These are phyloP conservation scores for Schwanniomyces yamadae DNA, from an alignment of 805 yeast species.

Conservation along the genomic window DNA sequence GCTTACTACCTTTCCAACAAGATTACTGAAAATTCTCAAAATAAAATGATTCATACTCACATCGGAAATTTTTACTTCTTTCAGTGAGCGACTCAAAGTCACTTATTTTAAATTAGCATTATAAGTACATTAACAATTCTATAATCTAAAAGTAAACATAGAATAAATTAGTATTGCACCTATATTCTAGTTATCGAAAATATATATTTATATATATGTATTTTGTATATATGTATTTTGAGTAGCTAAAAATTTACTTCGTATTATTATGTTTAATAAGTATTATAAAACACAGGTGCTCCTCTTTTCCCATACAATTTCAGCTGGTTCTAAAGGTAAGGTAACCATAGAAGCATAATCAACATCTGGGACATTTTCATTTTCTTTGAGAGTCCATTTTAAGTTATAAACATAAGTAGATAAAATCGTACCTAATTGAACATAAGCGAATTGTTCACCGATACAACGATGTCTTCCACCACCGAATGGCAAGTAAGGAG, in stretches of 20 bases:
- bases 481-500: constrained; percentile 97
- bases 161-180: too few relatives aligned
- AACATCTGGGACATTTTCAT: constrained; percentile 51
- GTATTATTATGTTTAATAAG: too few relatives aligned
- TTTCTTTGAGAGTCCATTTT: constrained; percentile 62
- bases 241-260: too few relatives aligned
- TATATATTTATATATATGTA: too few relatives aligned
- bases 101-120: too few relatives aligned
- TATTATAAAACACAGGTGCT: constrained; percentile 29
- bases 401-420: constrained; percentile 71
- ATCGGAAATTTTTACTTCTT: too few relatives aligned
- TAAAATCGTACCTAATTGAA: constrained; percentile 85
- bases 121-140: too few relatives aligned
- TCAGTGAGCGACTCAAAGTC: too few relatives aligned
- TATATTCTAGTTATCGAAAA: too few relatives aligned
- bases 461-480: constrained; percentile 99
- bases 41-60: constrained; percentile 5
- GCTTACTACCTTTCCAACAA: not conserved
- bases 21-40: not conserved
- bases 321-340: constrained; percentile 77
- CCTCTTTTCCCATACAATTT: constrained; percentile 71
- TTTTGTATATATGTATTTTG: too few relatives aligned
- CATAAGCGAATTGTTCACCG: constrained; percentile 97
- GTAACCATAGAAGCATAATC: constrained; percentile 93
- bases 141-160: too few relatives aligned